Evolutionary conservation across 2,329 filamentous ascomycete species (phyloP), one percentile per base, ranked within the genome.

Genomic region (Aspergillus hiratsukae): DNA sequence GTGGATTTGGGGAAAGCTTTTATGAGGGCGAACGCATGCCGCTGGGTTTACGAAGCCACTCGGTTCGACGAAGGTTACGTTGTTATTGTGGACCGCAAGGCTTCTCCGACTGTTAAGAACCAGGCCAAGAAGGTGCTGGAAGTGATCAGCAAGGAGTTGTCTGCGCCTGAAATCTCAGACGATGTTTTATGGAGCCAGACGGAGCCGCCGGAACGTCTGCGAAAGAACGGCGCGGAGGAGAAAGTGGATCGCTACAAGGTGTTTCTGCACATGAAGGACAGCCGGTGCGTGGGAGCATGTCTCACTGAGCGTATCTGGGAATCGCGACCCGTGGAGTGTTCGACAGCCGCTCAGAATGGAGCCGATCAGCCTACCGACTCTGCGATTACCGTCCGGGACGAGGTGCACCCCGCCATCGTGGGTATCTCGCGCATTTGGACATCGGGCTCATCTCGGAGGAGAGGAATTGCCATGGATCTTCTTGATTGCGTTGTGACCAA

Each of bases 361-460:
- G 45, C 58, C 17, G 29, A 54, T 7, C 51, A 35, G 31, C 54
- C 64, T 27, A 60, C 67, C 52, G 70, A 72, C 58, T 77, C 75
- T 1, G 77, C 76, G 4, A 73, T 83, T 56, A 78, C 76, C 1
- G 72, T 80, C 37, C 74, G 75, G 52, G 70, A 73, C 27, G 71
- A 75, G 48, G 62, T 73, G 4, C 68, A 77, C 27, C 71, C 76
- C 2, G 83, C 81, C 2, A 74, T 81, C n/a, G 76, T 87, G 53
- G 83, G 84, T 19, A 80, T 88, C 27, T 86, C 85, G 25, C 79
- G 86, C 29, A 84, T 88, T 61, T 88, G 86, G 86, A 85, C 83
- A 0, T 83, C 81, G 7, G 78, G 76, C 5, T 75, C 78, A 1
- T 80, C 82, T 57, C 78, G 85, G 31, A 73, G 81, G 45, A 78